These are phyloP conservation scores for Bruguiera hainesii DNA, from an alignment of 441 rosid genomes.

Conservation along the genomic window DNA sequence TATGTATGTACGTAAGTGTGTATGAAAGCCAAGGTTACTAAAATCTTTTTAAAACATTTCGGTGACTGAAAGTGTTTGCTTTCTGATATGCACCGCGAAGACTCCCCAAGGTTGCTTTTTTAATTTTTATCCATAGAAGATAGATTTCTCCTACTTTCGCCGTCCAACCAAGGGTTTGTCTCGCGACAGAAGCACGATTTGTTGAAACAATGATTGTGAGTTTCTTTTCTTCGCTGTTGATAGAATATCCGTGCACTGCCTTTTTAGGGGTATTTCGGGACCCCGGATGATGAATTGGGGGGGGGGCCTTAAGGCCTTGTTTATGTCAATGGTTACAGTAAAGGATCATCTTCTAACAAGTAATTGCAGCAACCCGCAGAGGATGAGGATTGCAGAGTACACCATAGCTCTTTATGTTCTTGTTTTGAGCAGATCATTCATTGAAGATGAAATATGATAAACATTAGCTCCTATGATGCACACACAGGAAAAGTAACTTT, in stretches of 20 bases:
- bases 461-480: too few relatives aligned
- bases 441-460: constrained; percentile 26
- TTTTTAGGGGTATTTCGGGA: too few relatives aligned
- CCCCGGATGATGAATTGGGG: background rate
- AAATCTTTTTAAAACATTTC: too few relatives aligned
- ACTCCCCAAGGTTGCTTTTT: constrained; percentile 60
- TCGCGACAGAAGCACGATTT: background rate
- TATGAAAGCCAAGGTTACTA: too few relatives aligned
- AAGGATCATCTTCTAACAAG: constrained; percentile 56
- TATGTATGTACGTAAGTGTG: too few relatives aligned
- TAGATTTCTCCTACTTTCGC: constrained; percentile 63
- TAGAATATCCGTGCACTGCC: too few relatives aligned
- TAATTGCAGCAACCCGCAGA: constrained; percentile 17
- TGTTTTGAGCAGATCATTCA: constrained; percentile 35
- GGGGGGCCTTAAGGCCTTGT: background rate
- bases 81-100: constrained; percentile 69
- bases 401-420: constrained; percentile 46
- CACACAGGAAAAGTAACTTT: too few relatives aligned
- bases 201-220: background rate
- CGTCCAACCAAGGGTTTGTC: constrained; percentile 44
- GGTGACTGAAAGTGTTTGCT: constrained; percentile 23
- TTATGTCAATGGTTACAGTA: constrained; percentile 50
- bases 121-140: constrained; percentile 46
- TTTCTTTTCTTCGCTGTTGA: too few relatives aligned
- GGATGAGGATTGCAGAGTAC: constrained; percentile 42